Conservation (phyloP, 192 early-diverging fungal species). For the Oehlia diaphana region DNA sequence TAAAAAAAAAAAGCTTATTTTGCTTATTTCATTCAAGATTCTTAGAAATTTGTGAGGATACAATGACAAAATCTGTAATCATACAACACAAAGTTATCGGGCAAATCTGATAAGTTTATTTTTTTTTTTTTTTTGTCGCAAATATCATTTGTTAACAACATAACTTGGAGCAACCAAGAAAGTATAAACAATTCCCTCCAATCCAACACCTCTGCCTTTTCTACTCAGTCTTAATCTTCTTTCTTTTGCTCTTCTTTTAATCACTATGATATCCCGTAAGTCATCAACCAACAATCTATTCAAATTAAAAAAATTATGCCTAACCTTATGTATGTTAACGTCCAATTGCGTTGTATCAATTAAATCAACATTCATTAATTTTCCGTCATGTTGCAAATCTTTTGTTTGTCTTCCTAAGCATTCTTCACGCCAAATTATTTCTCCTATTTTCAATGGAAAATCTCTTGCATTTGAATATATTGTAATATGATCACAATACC, state of each 20-base stretch:
- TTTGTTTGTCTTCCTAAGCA: slow-evolving; percentile 36
- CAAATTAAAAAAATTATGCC: slow-evolving; percentile 44
- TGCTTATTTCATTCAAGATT: too few relatives aligned
- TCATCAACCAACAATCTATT: slow-evolving; percentile 46
- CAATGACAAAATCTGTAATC: too few relatives aligned
- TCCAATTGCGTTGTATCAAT: slow-evolving; percentile 45
- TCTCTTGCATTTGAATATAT: slow-evolving; percentile 41
- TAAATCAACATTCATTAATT: slow-evolving; percentile 41
- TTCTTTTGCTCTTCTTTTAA: slow-evolving; percentile 37
- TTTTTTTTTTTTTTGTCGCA: not conserved
- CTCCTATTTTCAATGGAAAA: slow-evolving; percentile 34
- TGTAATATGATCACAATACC: slow-evolving; percentile 39
- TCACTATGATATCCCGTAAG: slow-evolving; percentile 39
- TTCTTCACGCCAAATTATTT: slow-evolving; percentile 24
- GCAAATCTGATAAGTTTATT: too few relatives aligned
- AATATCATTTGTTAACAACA: slow-evolving; percentile 40
- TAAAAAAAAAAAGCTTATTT: too few relatives aligned
- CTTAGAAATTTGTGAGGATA: too few relatives aligned
- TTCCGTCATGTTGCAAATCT: slow-evolving; percentile 29
- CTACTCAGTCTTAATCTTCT: slow-evolving; percentile 35
- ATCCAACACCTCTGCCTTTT: slow-evolving; percentile 27
- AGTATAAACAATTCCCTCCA: slow-evolving; percentile 41
- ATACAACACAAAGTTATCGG: too few relatives aligned
- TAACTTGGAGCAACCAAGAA: slow-evolving; percentile 46
- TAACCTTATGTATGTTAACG: slow-evolving; percentile 44